Evolutionary conservation across 2,329 filamentous ascomycete species (phyloP).

Genomic region (Aspergillus alliaceus): DNA sequence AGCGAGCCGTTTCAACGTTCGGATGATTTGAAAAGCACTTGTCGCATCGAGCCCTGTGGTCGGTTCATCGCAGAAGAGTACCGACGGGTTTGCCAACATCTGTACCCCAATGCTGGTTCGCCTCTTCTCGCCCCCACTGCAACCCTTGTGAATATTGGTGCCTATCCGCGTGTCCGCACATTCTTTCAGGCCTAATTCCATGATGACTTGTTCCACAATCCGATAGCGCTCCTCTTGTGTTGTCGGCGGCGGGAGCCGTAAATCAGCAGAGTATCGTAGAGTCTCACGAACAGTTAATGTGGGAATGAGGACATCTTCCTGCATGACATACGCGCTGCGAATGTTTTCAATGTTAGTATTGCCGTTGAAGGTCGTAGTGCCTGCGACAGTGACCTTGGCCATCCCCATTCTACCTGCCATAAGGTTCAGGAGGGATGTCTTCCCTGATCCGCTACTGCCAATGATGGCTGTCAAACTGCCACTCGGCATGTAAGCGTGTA

Average conservation of each 20-base stretch:
- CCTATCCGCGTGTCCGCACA: slow-evolving; percentile 75
- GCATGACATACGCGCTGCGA: slow-evolving; percentile 61
- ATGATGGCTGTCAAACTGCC: slow-evolving; percentile 74
- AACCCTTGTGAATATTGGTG: slow-evolving; percentile 69
- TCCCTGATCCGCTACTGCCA: slow-evolving; percentile 71
- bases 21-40: slow-evolving; percentile 71
- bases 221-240: slow-evolving; percentile 58
- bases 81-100: slow-evolving; percentile 73
- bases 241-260: slow-evolving; percentile 66
- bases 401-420: slow-evolving; percentile 66
- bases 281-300: slow-evolving; percentile 76
- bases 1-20: slow-evolving; percentile 68
- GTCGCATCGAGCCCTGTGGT: slow-evolving; percentile 74
- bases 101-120: slow-evolving; percentile 76
- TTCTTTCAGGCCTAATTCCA: slow-evolving; percentile 73
- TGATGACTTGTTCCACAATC: slow-evolving; percentile 74
- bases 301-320: slow-evolving; percentile 72
- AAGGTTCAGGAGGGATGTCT: slow-evolving; percentile 70
- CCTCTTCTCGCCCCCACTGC: slow-evolving; percentile 76
- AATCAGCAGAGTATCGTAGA: slow-evolving; percentile 68
- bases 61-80: slow-evolving; percentile 76
- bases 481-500: slow-evolving; percentile 63
- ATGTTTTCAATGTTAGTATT: slow-evolving; percentile 48
- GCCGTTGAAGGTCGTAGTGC: slow-evolving; percentile 63
- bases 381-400: slow-evolving; percentile 54